These are phyloP conservation scores for Dysphania ambrosioides DNA, from an alignment of 148 eudicot genomes.

Conservation along the genomic window DNA sequence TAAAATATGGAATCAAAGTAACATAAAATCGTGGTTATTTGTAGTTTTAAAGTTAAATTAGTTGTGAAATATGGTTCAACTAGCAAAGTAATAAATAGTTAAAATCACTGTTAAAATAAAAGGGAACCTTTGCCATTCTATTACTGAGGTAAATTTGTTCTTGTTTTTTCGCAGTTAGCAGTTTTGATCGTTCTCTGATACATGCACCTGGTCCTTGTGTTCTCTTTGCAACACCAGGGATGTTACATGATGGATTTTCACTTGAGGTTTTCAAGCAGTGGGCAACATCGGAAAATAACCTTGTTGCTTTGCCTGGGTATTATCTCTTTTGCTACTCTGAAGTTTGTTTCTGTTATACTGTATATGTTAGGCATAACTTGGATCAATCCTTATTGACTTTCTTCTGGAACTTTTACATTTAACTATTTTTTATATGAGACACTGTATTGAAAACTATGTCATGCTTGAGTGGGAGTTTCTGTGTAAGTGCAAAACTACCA, in stretches of 20 bases:
- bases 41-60: neutral
- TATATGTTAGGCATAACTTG: neutral
- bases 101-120: neutral
- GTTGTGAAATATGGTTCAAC: neutral
- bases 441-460: neutral
- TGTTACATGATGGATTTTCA: conserved; percentile 91
- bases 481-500: neutral
- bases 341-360: neutral
- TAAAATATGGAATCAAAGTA: neutral
- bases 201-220: conserved; percentile 92
- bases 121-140: neutral
- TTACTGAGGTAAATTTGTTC: neutral
- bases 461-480: neutral
- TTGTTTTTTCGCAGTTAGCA: conserved; percentile 45
- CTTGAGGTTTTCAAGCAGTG: conserved; percentile 93
- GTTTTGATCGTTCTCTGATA: conserved; percentile 83
- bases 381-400: neutral
- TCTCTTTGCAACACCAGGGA: conserved; percentile 97
- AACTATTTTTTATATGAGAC: neutral
- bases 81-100: neutral
- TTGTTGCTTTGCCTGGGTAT: conserved; percentile 85
- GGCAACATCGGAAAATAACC: conserved; percentile 88
- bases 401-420: neutral
- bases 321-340: neutral
- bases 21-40: neutral